Base-by-base conservation (phyloP, 2,329 filamentous ascomycete species). In the Trichocomaceae sp. region DNA sequence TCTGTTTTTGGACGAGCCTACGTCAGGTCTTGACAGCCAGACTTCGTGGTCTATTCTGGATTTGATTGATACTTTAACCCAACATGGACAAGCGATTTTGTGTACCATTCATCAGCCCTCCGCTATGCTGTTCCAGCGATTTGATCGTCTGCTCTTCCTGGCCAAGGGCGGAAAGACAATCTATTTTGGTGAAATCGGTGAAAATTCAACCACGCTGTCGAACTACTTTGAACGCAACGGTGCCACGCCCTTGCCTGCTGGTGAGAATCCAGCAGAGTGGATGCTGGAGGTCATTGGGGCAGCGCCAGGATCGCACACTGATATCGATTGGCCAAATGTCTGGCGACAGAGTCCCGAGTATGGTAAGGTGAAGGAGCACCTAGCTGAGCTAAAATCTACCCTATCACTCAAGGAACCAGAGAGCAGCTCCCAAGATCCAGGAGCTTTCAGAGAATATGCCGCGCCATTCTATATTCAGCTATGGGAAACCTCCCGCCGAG, bases 61-160 rank as follows among this genome's bases (percentile, higher is more conserved):
- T 69, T 81, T 96, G 10, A 81, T 97, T 41, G 87, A 95, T 72
- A 96, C 95, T 72, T 79, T 96, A 33, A 90, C 90, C 63, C 87
- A 92, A 70, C 87, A 84, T 59, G 91, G 92, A 15, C 90, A 95
- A 69, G 91, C 92, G 50, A 89, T 96, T 71, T 83, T 96, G n/a
- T 96, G 90, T 75, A 96, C 92, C 0, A 96, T 96, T 58, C 92
- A 97, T 70, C 92, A 97, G 71, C 92, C 92, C n/a, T 95, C 89
- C 13, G 90, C 91, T 33, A 90, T 95, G 80, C 79, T 96, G 52
- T 96, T 96, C 77, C 88, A 96, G 69, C 86, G 89, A 56, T 96
- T 86, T 52, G 84, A 86, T 58, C 78, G 79, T 1, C 71, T 86
- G 1, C 71, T 86, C 0, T 83, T 87, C 68, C 75, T 87, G 2